phyloP scores from a whole-genome alignment of 768 basidiomycete genomes.

The Xerocomus potaroensis region DNA sequence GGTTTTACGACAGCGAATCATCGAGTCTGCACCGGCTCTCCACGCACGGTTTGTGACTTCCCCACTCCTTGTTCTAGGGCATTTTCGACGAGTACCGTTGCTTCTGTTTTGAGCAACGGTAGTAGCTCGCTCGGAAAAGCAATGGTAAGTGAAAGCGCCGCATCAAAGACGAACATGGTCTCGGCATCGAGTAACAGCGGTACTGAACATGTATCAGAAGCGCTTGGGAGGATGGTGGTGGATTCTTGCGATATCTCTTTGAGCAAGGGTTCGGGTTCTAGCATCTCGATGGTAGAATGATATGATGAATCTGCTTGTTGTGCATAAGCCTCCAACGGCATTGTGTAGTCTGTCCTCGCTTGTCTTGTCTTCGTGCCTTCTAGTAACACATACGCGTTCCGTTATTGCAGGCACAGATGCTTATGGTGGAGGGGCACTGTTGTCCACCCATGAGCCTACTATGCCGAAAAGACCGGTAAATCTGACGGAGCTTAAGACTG shows the following conservation, averaged over 20 bases:
- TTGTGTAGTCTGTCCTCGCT: too few relatives aligned
- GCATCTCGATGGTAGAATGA: too few relatives aligned
- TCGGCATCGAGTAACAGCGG: not conserved
- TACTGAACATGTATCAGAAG: conserved; percentile 15
- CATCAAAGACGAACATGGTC: not conserved
- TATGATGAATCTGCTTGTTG: too few relatives aligned
- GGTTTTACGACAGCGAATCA: not conserved
- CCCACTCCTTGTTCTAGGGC: conserved; percentile 16
- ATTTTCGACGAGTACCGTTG: conserved; percentile 21
- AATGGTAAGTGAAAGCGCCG: not conserved
- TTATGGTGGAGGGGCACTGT: too few relatives aligned
- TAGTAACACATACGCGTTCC: too few relatives aligned
- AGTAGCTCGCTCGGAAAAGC: conserved; percentile 1
- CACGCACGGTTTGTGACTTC: conserved; percentile 6
- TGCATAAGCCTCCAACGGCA: too few relatives aligned
- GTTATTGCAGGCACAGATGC: too few relatives aligned
- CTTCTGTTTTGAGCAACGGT: conserved; percentile 4
- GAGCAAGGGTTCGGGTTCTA: too few relatives aligned
- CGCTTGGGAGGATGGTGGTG: conserved; percentile 24
- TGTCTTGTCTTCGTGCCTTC: too few relatives aligned
- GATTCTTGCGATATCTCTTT: conserved; percentile 10
- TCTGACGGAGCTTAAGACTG: too few relatives aligned
- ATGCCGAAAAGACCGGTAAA: too few relatives aligned
- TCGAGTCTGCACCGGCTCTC: conserved; percentile 10
- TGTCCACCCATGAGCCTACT: too few relatives aligned